Evolutionary conservation across 225 moss, liverwort and hornwort species (phyloP), one percentile per base, ranked within the genome.

Genomic region (Thuidium tamariscinum): DNA sequence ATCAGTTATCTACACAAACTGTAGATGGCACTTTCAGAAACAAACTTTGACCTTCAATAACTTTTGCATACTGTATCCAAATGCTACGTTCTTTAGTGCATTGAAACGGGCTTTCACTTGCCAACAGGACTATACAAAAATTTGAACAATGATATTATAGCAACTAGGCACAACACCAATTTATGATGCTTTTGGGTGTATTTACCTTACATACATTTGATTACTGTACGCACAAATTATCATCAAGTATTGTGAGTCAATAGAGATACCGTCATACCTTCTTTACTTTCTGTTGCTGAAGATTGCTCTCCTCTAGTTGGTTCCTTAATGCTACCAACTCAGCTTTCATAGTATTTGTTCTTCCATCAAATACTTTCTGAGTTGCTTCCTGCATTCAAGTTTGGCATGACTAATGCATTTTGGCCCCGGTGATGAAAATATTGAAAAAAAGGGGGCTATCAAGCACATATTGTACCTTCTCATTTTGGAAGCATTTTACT

Each of bases 401-500:
- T 34, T 79, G 81, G 13, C 27, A 8, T 36, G 2, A 42, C 52
- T 20, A 29, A 57, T 57, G 5, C 39, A 16, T 54, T 74, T 34
- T 57, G 22, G 4, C 6, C 3, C 10, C 14, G 34, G 34, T 34
- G 19, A 34, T 12, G 15, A 61, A 59, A 39, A 22, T 26, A 64
- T 9, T 0, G 0, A 14, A 37, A 29, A n/a, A 2, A 17, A 37
- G 9, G 59, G 34, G 59, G 8, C 37, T 25, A 72, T 30, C 7
- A 22, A 11, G 11, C 46, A 39, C 68, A 25, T 36, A n/a, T 23
- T 2, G 7, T 56, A 70, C 93, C 92, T 92, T 93, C 48, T 89
- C 91, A 68, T 91, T 91, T 61, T 84, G 86, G 44, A 88, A 88
- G 73, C 83, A 83, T 75, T 90, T 87, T 39, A 89, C 91, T 85